A percentile compares a stretch with the other conserved stretches of the same genome.
These are phyloP conservation scores for Sporothrix brasiliensis DNA, from an alignment of 2,329 filamentous ascomycete genomes.

Conservation along the genomic window DNA sequence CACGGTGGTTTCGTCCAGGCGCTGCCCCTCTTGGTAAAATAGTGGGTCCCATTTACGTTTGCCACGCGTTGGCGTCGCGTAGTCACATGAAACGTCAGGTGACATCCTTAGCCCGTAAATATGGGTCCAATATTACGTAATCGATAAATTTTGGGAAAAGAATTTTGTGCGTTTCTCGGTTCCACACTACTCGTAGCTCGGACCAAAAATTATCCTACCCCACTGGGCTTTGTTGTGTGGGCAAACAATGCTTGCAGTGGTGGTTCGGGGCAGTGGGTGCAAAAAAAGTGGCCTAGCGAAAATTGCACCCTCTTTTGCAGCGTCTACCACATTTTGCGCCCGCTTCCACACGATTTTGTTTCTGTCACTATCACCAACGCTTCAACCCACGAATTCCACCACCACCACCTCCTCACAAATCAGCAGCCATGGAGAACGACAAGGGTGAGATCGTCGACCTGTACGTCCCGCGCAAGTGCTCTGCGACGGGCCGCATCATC, in stretches of 20 bases:
- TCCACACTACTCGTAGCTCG: constrained; percentile 2
- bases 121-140: neutral
- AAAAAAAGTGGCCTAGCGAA: constrained; percentile 27
- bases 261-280: neutral
- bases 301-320: constrained; percentile 7
- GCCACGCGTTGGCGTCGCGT: constrained; percentile 37
- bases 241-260: neutral
- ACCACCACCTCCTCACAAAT: constrained; percentile 35
- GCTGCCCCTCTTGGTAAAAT: constrained; percentile 9
- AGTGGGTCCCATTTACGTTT: constrained; percentile 6
- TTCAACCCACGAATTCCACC: constrained; percentile 39
- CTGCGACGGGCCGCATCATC: constrained; percentile 99
- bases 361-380: constrained; percentile 22
- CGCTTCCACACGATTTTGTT: neutral
- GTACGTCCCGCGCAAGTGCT: constrained; percentile 99
- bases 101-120: constrained; percentile 1
- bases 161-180: constrained; percentile 33
- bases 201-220: constrained; percentile 31
- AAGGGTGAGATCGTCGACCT: constrained; percentile 45
- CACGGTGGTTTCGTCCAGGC: neutral
- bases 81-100: constrained; percentile 41
- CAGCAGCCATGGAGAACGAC: constrained; percentile 93
- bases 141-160: constrained; percentile 4
- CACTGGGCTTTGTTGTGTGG: constrained; percentile 1
- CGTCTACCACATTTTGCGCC: neutral